Conservation (phyloP, 2,329 filamentous ascomycete species). For the Paracorniculantispora psalliotae region DNA sequence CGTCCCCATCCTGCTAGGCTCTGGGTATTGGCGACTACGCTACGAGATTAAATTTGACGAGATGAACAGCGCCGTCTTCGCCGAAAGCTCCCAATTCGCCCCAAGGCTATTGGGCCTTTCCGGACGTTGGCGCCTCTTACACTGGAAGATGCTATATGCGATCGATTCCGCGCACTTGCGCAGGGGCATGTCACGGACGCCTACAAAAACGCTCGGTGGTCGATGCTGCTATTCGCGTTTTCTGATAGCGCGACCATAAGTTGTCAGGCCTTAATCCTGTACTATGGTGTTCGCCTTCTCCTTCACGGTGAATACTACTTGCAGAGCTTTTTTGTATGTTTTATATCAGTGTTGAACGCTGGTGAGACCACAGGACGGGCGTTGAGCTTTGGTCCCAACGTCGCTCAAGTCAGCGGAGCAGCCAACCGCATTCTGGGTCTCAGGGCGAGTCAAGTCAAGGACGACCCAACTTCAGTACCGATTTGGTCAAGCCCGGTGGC, state of each 20-base stretch:
- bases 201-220: slow-evolving; percentile 56
- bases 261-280: slow-evolving; percentile 60
- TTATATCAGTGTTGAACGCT: slow-evolving; percentile 63
- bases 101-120: slow-evolving; percentile 69
- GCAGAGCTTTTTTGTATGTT: slow-evolving; percentile 50
- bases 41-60: slow-evolving; percentile 64
- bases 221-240: slow-evolving; percentile 62
- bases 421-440: slow-evolving; percentile 55
- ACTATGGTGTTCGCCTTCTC: slow-evolving; percentile 62
- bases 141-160: slow-evolving; percentile 60
- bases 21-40: slow-evolving; percentile 47
- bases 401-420: slow-evolving; percentile 53
- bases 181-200: slow-evolving; percentile 53
- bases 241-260: slow-evolving; percentile 62
- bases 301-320: slow-evolving; percentile 43
- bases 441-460: slow-evolving; percentile 38
- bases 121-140: slow-evolving; percentile 67
- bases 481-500: slow-evolving; percentile 29
- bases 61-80: slow-evolving; percentile 63
- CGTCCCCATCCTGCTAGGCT: slow-evolving; percentile 43
- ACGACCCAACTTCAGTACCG: slow-evolving; percentile 23
- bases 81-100: slow-evolving; percentile 70
- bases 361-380: slow-evolving; percentile 63
- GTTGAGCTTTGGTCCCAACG: slow-evolving; percentile 62
- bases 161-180: slow-evolving; percentile 57